phyloP scores from a whole-genome alignment of 768 basidiomycete genomes.

The Podaxis carcinomalis region DNA sequence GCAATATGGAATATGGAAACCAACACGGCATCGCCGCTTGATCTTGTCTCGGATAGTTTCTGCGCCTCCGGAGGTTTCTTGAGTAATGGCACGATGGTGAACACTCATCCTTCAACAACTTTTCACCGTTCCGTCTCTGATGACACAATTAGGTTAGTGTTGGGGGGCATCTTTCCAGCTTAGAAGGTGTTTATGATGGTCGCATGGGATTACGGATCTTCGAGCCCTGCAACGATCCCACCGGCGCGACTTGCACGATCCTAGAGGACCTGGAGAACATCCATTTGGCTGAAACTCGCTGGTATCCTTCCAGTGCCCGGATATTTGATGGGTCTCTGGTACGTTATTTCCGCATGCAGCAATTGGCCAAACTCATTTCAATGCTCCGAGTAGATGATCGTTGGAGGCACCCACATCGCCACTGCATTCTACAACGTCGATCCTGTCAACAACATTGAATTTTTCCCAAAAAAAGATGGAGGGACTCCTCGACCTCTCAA shows the following conservation, averaged over 20 bases:
- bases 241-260: slow-evolving; percentile 26
- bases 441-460: slow-evolving; percentile 43
- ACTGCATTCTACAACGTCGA: slow-evolving; percentile 60
- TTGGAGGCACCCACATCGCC: slow-evolving; percentile 23
- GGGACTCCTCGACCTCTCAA: slow-evolving; percentile 24
- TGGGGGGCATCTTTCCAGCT: slow-evolving; percentile 25
- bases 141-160: slow-evolving; percentile 21
- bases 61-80: slow-evolving; percentile 39
- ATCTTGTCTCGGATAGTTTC: slow-evolving; percentile 33
- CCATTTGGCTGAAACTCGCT: slow-evolving; percentile 32
- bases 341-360: slow-evolving; percentile 12
- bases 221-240: slow-evolving; percentile 31
- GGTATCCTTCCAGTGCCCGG: slow-evolving; percentile 36
- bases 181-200: slow-evolving; percentile 25
- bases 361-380: not conserved
- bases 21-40: slow-evolving; percentile 28
- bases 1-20: slow-evolving; percentile 40
- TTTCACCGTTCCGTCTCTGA: not conserved
- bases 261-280: slow-evolving; percentile 30
- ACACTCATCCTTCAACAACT: not conserved
- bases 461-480: slow-evolving; percentile 36
- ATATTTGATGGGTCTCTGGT: slow-evolving; percentile 29
- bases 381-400: slow-evolving; percentile 19
- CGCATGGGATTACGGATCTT: slow-evolving; percentile 33
- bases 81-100: slow-evolving; percentile 36